Conservation (phyloP, 2,329 filamentous ascomycete species). For the Aspergillus pseudonomiae region DNA sequence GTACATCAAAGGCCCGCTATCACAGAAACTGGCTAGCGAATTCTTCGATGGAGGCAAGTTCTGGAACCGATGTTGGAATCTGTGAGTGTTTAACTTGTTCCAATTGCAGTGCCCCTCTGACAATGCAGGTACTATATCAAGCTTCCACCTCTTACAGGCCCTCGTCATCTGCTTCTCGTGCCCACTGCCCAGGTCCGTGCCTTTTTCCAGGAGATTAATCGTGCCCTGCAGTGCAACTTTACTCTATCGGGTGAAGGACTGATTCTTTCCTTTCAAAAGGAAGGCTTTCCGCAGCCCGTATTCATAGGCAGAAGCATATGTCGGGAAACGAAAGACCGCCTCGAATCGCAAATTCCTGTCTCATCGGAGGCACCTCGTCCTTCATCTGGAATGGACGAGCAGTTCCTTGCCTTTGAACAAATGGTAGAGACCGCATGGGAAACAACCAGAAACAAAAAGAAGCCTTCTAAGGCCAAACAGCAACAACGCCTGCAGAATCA, state of each 20-base stretch:
- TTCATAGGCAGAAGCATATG: constrained; percentile 65
- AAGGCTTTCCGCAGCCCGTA: constrained; percentile 65
- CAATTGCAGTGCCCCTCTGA: not conserved
- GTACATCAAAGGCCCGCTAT: constrained; percentile 36
- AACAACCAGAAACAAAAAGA: constrained; percentile 54
- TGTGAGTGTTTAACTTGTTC: constrained; percentile 59
- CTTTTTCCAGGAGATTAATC: constrained; percentile 68
- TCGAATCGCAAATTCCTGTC: constrained; percentile 40
- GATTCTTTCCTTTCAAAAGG: constrained; percentile 64
- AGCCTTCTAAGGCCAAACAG: constrained; percentile 52
- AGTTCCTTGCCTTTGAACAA: constrained; percentile 32
- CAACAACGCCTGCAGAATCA: constrained; percentile 55
- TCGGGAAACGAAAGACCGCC: constrained; percentile 43
- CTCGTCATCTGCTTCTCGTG: constrained; percentile 67
- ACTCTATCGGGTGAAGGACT: constrained; percentile 62
- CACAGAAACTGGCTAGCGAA: constrained; percentile 36
- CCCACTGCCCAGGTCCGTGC: constrained; percentile 65
- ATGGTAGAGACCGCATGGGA: constrained; percentile 59
- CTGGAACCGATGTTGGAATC: constrained; percentile 68
- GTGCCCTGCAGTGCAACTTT: constrained; percentile 53
- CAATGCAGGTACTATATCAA: constrained; percentile 67
- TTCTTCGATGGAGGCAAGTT: constrained; percentile 49
- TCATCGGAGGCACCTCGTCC: not conserved
- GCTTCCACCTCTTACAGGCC: constrained; percentile 50
- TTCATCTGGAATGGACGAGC: constrained; percentile 13